Base-by-base conservation (phyloP, 345 rosid genomes). In the Eucalyptus viminalis region DNA sequence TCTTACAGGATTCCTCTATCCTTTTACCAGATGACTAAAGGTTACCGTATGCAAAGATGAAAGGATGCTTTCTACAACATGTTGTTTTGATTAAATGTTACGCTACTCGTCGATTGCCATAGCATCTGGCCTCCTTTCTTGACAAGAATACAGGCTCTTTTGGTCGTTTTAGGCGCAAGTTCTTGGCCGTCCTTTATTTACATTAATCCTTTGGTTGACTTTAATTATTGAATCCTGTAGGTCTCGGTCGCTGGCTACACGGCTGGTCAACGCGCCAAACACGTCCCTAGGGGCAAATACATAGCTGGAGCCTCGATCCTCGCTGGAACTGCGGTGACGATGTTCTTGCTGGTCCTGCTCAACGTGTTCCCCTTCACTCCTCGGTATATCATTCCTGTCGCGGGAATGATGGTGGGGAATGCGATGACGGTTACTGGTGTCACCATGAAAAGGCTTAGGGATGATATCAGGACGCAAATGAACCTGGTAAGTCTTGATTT, bases 391-490 rank as follows among this genome's bases (percentile, higher is more conserved):
- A 97, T 97, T 87, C 99, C 99, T 1, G 93, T 97, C 2, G 94
- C 98, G 17, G 99, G 99, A 45, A 97, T 97, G 99, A 92, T 97
- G 99, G 99, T 97, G n/a, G 99, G 98, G 21, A 97, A 97, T 56
- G 94, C 98, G 22, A 97, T 97, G 98, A 95, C 98, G 1, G 98
- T 95, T 88, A 96, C 98, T n/a, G 98, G 99, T 8, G 97, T 97
- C 49, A 93, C 99, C 19, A 97, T 97, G 99, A 97, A 97, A 90
- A 93, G 95, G 72, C 96, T 97, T 16, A 93, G 99, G 21, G 97
- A 95, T 62, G 98, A 97, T 89, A 94, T 97, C 94, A 97, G 95
- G 92, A 89, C 93, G 49, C 99, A 97, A 89, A 89, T 92, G 56
- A 96, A 86, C 91, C 89, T 96, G 95, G 99, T 96, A 91, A 44